Evolutionary conservation across 2,329 filamentous ascomycete species (phyloP).

Genomic region (Eutypella sp.): DNA sequence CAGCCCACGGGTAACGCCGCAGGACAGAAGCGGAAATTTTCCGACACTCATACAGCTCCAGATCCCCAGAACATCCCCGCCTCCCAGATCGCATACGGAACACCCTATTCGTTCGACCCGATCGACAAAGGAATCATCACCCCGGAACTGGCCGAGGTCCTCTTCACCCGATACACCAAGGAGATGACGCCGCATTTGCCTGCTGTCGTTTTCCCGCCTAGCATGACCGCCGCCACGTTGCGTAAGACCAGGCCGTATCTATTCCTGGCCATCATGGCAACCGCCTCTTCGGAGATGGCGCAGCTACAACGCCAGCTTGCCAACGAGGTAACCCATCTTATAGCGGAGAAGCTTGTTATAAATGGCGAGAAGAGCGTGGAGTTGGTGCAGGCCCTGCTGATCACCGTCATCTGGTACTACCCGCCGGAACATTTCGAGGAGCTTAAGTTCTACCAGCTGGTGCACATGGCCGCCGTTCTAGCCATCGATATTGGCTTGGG

Average conservation of each 20-base stretch:
- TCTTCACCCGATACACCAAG: conserved; percentile 55
- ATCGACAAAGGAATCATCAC: conserved; percentile 57
- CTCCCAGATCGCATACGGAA: conserved; percentile 4
- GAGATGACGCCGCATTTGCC: conserved; percentile 59
- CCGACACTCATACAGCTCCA: conserved; percentile 17
- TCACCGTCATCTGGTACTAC: conserved; percentile 79
- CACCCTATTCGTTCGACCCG: conserved; percentile 38
- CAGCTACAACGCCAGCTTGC: conserved; percentile 57
- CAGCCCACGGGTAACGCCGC: conserved; percentile 17
- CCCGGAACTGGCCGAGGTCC: conserved; percentile 46
- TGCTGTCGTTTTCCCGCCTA: conserved; percentile 53
- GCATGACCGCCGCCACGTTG: conserved; percentile 49
- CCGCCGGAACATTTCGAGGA: conserved; percentile 80
- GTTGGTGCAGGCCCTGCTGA: conserved; percentile 71
- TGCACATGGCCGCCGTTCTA: conserved; percentile 77
- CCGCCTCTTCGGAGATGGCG: conserved; percentile 54
- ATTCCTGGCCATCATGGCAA: conserved; percentile 67
- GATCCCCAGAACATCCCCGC: conserved; percentile 19
- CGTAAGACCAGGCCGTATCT: conserved; percentile 57
- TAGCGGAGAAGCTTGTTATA: conserved; percentile 70
- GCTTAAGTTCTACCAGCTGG: conserved; percentile 84
- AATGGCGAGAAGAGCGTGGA: conserved; percentile 78
- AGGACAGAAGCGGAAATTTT: conserved; percentile 37
- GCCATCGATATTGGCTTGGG: conserved; percentile 77
- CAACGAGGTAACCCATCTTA: conserved; percentile 64